phyloP scores from a whole-genome alignment of 2,329 filamentous ascomycete genomes.

The Diaporthe caulivora region DNA sequence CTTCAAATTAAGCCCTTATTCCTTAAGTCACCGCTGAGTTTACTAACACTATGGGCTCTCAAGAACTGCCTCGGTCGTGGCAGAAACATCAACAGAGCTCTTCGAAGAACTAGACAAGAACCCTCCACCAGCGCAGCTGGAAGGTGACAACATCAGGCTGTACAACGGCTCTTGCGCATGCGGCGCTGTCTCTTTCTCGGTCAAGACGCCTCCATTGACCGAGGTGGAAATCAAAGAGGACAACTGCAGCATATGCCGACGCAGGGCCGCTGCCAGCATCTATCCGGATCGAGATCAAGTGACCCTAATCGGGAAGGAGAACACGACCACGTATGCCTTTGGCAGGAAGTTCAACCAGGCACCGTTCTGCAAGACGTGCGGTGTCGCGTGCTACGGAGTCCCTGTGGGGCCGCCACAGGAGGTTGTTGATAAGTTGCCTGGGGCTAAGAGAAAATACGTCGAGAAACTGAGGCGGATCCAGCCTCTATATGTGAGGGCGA shows the following conservation, averaged over 20 bases:
- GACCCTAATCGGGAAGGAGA: constrained; percentile 43
- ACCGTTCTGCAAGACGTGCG: constrained; percentile 47
- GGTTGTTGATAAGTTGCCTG: constrained; percentile 46
- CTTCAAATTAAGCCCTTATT: neutral
- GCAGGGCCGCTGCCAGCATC: constrained; percentile 48
- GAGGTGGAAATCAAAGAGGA: constrained; percentile 57
- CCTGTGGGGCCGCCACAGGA: constrained; percentile 48
- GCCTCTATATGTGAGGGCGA: constrained; percentile 35
- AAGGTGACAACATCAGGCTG: constrained; percentile 14
- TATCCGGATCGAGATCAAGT: constrained; percentile 47
- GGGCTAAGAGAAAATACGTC: constrained; percentile 44
- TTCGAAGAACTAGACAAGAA: neutral
- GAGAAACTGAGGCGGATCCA: constrained; percentile 31
- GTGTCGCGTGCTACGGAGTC: constrained; percentile 46
- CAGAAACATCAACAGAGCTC: constrained; percentile 4
- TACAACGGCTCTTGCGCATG: constrained; percentile 47
- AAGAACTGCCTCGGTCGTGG: constrained; percentile 23
- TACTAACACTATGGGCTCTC: neutral
- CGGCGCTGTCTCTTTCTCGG: constrained; percentile 42
- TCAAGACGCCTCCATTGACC: constrained; percentile 43
- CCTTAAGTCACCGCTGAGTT: no score
- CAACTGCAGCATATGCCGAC: constrained; percentile 51
- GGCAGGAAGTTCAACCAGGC: constrained; percentile 44
- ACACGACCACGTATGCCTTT: constrained; percentile 45
- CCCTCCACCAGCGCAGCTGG: neutral